A percentile compares a stretch with the other conserved stretches of the same genome.
These are phyloP conservation scores for Trichoderma koningiopsis DNA, from an alignment of 2,329 filamentous ascomycete genomes.

Conservation along the genomic window DNA sequence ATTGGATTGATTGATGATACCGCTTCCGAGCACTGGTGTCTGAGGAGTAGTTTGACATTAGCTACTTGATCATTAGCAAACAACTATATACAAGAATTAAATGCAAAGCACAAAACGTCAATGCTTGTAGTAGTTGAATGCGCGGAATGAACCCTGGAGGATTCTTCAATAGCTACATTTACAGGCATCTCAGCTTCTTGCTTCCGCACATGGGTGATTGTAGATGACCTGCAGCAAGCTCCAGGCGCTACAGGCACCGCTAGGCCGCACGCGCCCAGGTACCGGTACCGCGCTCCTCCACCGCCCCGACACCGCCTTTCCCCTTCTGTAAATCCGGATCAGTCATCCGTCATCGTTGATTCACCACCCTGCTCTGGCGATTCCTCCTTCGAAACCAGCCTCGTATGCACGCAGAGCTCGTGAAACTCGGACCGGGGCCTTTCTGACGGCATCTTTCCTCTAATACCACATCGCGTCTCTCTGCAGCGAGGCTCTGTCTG, in stretches of 20 bases:
- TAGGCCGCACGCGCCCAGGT: background rate
- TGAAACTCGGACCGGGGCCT: conserved; percentile 9
- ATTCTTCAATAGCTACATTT: background rate
- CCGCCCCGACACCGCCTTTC: conserved; percentile 11
- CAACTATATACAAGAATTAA: background rate
- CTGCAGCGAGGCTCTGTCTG: background rate
- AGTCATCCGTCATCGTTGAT: conserved; percentile 23
- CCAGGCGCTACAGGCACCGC: background rate
- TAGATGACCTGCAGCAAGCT: background rate
- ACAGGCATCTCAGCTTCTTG: background rate
- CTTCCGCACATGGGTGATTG: background rate
- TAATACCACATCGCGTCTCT: conserved; percentile 4
- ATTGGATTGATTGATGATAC: background rate
- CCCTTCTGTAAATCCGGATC: conserved; percentile 10
- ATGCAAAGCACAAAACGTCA: background rate
- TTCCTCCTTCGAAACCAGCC: conserved; percentile 19
- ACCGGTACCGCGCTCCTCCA: background rate
- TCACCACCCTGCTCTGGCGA: conserved; percentile 20
- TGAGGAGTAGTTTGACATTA: background rate
- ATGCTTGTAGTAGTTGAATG: too few relatives aligned
- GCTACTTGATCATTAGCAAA: background rate
- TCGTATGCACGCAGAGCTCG: conserved; percentile 16
- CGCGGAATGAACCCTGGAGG: background rate
- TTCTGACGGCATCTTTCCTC: conserved; percentile 5
- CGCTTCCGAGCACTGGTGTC: background rate